Conservation (phyloP, 495 filamentous ascomycete genomes). For the Sabuloglossum arenarium region DNA sequence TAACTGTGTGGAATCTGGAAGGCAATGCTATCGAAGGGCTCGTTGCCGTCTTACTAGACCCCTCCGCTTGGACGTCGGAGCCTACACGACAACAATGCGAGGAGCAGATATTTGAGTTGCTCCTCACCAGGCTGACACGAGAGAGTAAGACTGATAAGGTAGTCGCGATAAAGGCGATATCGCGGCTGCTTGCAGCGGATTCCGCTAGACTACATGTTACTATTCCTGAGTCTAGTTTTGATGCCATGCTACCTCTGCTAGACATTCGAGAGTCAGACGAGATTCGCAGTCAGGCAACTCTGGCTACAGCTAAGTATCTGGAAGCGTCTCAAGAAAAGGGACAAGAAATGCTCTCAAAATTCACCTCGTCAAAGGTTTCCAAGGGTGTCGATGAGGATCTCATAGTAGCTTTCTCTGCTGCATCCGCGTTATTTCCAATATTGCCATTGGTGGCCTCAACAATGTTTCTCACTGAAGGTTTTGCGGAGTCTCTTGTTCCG, state of each 20-base stretch:
- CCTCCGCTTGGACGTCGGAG: conserved; percentile 33
- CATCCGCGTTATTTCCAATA: conserved; percentile 69
- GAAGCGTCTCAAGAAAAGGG: conserved; percentile 51
- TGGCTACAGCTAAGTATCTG: conserved; percentile 62
- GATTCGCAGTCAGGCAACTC: conserved; percentile 49
- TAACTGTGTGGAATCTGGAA: conserved; percentile 36
- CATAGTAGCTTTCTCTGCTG: conserved; percentile 69
- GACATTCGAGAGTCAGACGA: conserved; percentile 50
- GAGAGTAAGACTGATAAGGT: conserved; percentile 37
- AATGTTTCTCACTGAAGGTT: conserved; percentile 71
- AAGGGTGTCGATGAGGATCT: conserved; percentile 35
- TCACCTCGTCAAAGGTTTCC: conserved; percentile 35
- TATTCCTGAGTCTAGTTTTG: conserved; percentile 58
- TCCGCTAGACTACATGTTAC: conserved; percentile 36
- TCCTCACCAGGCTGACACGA: conserved; percentile 42
- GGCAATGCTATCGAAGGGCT: conserved; percentile 37
- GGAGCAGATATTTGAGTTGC: conserved; percentile 42
- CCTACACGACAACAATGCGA: conserved; percentile 27
- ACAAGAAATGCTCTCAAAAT: conserved; percentile 37
- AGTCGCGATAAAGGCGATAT: conserved; percentile 38
- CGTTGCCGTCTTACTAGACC: conserved; percentile 33
- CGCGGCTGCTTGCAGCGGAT: conserved; percentile 38
- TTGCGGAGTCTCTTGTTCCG: conserved; percentile 45
- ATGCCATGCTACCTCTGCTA: conserved; percentile 55
- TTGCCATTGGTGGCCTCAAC: conserved; percentile 43